Evolutionary conservation across 257 asterid genomes (phyloP), one percentile per base, ranked within the genome.

Genomic region (Vinca minor): DNA sequence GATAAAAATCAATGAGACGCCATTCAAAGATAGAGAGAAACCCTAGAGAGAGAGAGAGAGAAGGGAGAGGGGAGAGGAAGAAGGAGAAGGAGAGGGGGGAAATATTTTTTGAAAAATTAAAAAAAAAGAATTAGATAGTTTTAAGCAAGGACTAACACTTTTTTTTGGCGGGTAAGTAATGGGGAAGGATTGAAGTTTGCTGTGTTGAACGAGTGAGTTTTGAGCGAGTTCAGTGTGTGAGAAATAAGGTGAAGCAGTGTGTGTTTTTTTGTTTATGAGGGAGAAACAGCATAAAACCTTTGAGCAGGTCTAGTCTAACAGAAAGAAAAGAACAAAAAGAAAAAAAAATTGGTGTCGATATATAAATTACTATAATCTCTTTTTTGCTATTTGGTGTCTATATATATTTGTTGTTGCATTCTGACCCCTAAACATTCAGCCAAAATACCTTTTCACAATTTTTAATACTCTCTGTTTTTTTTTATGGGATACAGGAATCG

Each of bases 131-230:
- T n/a, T n/a, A n/a, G n/a, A n/a, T n/a, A n/a, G n/a, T n/a, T n/a
- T n/a, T n/a, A n/a, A n/a, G n/a, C n/a, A n/a, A n/a, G n/a, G 64
- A 70, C 69, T 38, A 38, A 7, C 42, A 82, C 84, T 80, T 87
- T 79, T 87, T 79, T 87, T 34, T 79, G 88, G 93, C 87, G 91
- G 84, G 87, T 80, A 78, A 83, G 76, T 76, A n/a, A n/a, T n/a
- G n/a, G 82, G 75, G 69, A 76, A 59, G 34, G 59, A 60, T n/a
- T n/a, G 38, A 34, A 34, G 44, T 76, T 38, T 53, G n/a, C 64
- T 49, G 36, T 32, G 65, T 35, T n/a, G 58, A 72, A 67, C 73
- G 72, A 56, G 77, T 26, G 48, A 20, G 54, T 28, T 65, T 63
- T n/a, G n/a, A n/a, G n/a, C n/a, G n/a, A n/a, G n/a, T n/a, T n/a